phyloP scores from a whole-genome alignment of 495 filamentous ascomycete species.

The Penicillium ochrochloron region DNA sequence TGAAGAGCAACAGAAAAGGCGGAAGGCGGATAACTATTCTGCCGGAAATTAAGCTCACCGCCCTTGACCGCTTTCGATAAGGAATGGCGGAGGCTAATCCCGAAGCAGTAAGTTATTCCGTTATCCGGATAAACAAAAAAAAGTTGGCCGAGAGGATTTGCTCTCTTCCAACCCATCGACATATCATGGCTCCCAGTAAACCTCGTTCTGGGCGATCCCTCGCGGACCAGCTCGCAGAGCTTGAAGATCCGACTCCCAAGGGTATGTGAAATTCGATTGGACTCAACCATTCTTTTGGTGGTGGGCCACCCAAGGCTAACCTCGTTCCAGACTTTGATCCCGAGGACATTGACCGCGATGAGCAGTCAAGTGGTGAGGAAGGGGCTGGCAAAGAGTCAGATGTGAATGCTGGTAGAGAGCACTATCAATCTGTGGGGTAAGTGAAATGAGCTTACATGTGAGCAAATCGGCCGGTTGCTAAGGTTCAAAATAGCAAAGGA shows the following conservation, averaged over 20 bases:
- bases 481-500: constrained; percentile 65
- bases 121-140: constrained; percentile 47
- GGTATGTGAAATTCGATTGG: constrained; percentile 43
- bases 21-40: constrained; percentile 23
- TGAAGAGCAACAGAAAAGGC: constrained; percentile 12
- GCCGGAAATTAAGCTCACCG: constrained; percentile 22
- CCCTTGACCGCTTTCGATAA: constrained; percentile 10
- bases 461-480: constrained; percentile 8
- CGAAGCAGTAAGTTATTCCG: constrained; percentile 25
- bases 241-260: constrained; percentile 65
- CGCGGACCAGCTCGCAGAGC: constrained; percentile 67
- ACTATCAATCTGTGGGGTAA: constrained; percentile 84
- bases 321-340: constrained; percentile 77
- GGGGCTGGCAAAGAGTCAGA: constrained; percentile 46
- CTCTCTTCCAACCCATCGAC: constrained; percentile 15
- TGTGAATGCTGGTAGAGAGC: constrained; percentile 68
- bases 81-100: constrained; percentile 9
- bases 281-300: constrained; percentile 3
- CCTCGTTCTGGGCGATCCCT: constrained; percentile 44
- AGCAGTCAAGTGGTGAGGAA: constrained; percentile 58
- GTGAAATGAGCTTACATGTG: constrained; percentile 21
- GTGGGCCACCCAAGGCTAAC: constrained; percentile 18
- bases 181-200: constrained; percentile 37
- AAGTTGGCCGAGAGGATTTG: constrained; percentile 23
- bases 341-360: constrained; percentile 68